A percentile compares a stretch with the other conserved stretches of the same genome.
Conservation (phyloP, 2,329 filamentous ascomycete genomes). For the Microthyrium microscopicum region DNA sequence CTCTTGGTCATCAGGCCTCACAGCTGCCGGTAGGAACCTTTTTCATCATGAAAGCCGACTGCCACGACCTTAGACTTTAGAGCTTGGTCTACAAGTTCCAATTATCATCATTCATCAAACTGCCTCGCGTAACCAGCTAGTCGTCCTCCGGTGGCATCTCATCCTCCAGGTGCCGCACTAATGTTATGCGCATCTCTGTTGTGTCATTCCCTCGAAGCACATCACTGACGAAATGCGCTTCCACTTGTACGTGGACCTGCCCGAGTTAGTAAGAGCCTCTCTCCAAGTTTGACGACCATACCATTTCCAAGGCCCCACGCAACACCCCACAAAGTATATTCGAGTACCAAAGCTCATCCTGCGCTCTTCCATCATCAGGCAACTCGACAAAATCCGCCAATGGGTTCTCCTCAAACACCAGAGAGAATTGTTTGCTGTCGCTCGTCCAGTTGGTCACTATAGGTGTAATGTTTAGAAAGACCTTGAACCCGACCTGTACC, state of each 20-base stretch:
- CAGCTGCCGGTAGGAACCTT: too few relatives aligned
- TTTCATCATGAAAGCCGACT: too few relatives aligned
- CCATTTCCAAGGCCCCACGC: slow-evolving; percentile 88
- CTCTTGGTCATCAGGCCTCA: too few relatives aligned
- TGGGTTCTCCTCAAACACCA: slow-evolving; percentile 94
- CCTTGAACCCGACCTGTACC: slow-evolving; percentile 83
- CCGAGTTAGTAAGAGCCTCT: background rate
- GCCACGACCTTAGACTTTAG: too few relatives aligned
- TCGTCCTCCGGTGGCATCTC: slow-evolving; percentile 95
- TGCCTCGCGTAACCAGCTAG: slow-evolving; percentile 26
- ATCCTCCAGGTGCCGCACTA: slow-evolving; percentile 91
- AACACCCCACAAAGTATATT: slow-evolving; percentile 93
- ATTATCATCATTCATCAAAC: background rate
- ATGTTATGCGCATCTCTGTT: slow-evolving; percentile 87
- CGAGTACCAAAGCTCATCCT: slow-evolving; percentile 96
- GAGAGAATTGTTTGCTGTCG: slow-evolving; percentile 90
- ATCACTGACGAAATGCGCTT: slow-evolving; percentile 91
- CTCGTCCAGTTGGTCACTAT: slow-evolving; percentile 89
- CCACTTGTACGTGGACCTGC: slow-evolving; percentile 88
- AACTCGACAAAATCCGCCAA: slow-evolving; percentile 94
- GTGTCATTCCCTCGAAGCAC: slow-evolving; percentile 84
- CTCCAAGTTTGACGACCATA: slow-evolving; percentile 24
- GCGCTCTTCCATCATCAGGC: slow-evolving; percentile 84
- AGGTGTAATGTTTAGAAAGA: slow-evolving; percentile 93
- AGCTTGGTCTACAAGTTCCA: too few relatives aligned